phyloP scores from a whole-genome alignment of 257 asterid genomes.

The Solanum rostratum region DNA sequence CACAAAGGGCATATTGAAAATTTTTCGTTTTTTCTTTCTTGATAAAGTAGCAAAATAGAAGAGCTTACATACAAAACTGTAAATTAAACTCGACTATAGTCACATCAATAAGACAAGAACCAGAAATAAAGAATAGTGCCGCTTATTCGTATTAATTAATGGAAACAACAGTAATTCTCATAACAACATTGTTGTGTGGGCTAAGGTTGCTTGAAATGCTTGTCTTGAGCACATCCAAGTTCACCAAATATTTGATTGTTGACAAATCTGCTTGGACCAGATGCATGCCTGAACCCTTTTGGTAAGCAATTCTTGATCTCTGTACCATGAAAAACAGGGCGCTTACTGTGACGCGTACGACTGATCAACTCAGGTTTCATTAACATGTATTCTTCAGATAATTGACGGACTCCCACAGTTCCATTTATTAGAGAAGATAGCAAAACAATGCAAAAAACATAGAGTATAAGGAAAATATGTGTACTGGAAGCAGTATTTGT shows the following conservation, averaged over 20 bases:
- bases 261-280: slow-evolving; percentile 75
- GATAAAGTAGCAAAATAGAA: not conserved
- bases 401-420: slow-evolving; percentile 15
- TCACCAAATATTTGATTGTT: slow-evolving; percentile 45
- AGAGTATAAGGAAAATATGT: not conserved
- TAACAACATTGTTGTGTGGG: not conserved
- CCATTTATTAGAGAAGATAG: slow-evolving; percentile 6
- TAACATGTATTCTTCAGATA: slow-evolving; percentile 3
- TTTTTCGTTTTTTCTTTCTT: not conserved
- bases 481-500: not conserved
- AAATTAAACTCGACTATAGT: not conserved
- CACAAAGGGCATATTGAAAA: not conserved
- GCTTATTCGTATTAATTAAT: not conserved
- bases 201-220: not conserved
- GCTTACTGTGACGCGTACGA: slow-evolving; percentile 7
- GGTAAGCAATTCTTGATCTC: slow-evolving; percentile 64
- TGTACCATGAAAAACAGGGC: slow-evolving; percentile 10
- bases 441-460: slow-evolving; percentile 17
- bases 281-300: slow-evolving; percentile 56
- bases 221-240: not conserved
- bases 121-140: not conserved
- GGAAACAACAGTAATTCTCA: not conserved
- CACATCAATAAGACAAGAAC: not conserved
- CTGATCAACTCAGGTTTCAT: slow-evolving; percentile 21
- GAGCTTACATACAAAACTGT: not conserved